Evolutionary conservation across 2,329 filamentous ascomycete species (phyloP).

Genomic region (Neophaeococcomyces aloes): DNA sequence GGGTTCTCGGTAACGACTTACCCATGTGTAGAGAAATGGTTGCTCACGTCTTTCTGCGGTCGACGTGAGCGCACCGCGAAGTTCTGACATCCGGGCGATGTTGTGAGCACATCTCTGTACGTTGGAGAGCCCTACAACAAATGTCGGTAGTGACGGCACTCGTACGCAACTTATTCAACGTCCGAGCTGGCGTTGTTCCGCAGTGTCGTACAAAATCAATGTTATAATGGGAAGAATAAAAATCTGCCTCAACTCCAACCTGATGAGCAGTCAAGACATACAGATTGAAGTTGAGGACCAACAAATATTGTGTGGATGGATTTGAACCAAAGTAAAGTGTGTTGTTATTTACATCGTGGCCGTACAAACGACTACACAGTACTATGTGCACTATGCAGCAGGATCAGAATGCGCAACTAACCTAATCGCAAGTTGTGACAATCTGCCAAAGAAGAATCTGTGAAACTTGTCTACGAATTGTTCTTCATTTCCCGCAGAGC

Average conservation of each 20-base stretch:
- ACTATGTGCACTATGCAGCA: too few species aligned
- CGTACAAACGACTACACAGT: too few species aligned
- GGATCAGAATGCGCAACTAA: too few species aligned
- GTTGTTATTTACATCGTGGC: too few species aligned
- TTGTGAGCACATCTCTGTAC: conserved; percentile 1
- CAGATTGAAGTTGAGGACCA: too few species aligned
- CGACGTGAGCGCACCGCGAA: not conserved
- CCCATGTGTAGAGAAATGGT: conserved; percentile 44
- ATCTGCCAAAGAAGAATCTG: not conserved
- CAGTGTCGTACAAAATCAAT: not conserved
- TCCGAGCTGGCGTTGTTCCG: not conserved
- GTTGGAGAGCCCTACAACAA: not conserved
- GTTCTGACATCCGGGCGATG: conserved; percentile 1
- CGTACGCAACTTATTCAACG: not conserved
- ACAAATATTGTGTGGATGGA: too few species aligned
- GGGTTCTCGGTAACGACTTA: conserved; percentile 22
- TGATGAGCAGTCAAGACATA: too few species aligned
- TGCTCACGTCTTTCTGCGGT: conserved; percentile 22
- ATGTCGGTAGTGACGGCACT: not conserved
- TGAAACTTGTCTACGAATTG: conserved; percentile 26
- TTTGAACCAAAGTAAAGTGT: too few species aligned
- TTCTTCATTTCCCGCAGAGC: conserved; percentile 81
- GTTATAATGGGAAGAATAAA: not conserved
- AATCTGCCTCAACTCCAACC: too few species aligned
- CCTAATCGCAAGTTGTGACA: too few species aligned